Base-by-base conservation (phyloP, 768 basidiomycete genomes). In the Filobasidium wieringae region DNA sequence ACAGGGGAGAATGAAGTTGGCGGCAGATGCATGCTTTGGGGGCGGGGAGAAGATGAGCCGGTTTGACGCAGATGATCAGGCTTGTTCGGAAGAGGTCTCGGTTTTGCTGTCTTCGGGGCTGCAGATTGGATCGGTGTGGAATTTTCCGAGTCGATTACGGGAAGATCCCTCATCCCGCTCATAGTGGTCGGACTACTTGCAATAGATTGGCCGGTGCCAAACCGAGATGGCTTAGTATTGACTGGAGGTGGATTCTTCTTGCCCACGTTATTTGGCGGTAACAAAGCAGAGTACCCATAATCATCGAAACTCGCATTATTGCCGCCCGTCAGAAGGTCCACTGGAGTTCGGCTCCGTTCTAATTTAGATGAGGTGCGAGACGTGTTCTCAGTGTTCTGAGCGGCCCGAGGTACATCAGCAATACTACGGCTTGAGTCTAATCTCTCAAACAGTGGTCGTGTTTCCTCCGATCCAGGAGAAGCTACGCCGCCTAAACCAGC, bases 301-400 rank as follows among this genome's bases (percentile, higher is more conserved):
- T 53, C 52, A 27, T 34, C 52, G 22, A 37, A 32, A 11, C 52
- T 50, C 34, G 51, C 50, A 39, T 59, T 53, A 6, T 57, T 55
- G 26, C 61, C 65, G 7, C 65, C 63, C 11, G 64, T 65, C 63
- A 66, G 56, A 1, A 66, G 59, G 26, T n/a, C 47, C n/a, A n/a
- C n/a, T 53, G 53, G 40, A 65, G 64, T 50, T 64, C 63, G 15
- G 29, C 19, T 47, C 14, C 24, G 4, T n/a, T n/a, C n/a, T n/a
- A n/a, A n/a, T n/a, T n/a, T n/a, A n/a, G n/a, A n/a, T n/a, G n/a
- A n/a, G n/a, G n/a, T n/a, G n/a, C n/a, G n/a, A n/a, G n/a, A n/a
- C n/a, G n/a, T n/a, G n/a, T n/a, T n/a, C n/a, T n/a, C n/a, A n/a
- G n/a, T n/a, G n/a, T n/a, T n/a, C n/a, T n/a, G n/a, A n/a, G n/a